Evolutionary conservation across 495 filamentous ascomycete genomes (phyloP).

Genomic region (Penicillium goetzii): DNA sequence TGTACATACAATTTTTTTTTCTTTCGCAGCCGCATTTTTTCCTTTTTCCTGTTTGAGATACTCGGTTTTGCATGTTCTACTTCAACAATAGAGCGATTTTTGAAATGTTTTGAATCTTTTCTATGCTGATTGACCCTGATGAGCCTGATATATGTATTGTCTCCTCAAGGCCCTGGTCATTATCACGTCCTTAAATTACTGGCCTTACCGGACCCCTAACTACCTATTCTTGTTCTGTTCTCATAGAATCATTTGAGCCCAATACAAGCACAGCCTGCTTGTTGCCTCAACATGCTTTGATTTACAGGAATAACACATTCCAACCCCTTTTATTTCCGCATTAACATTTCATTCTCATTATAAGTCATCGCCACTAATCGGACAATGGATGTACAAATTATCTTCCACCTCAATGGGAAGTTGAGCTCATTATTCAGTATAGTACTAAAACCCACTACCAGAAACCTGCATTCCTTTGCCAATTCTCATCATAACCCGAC

Average conservation of each 20-base stretch:
- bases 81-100: slow-evolving; percentile 21
- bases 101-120: background rate
- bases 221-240: too few species aligned
- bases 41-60: slow-evolving; percentile 7
- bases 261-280: too few species aligned
- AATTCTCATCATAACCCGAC: slow-evolving; percentile 16
- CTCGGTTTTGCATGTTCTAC: slow-evolving; percentile 13
- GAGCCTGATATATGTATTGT: background rate
- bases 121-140: background rate
- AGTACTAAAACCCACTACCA: background rate
- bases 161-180: background rate
- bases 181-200: background rate
- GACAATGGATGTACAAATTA: too few species aligned
- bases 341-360: too few species aligned
- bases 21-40: slow-evolving; percentile 16
- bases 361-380: too few species aligned
- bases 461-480: background rate
- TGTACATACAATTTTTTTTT: slow-evolving; percentile 24
- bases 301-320: too few species aligned
- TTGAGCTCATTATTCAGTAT: too few species aligned
- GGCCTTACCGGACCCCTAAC: too few species aligned
- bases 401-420: too few species aligned
- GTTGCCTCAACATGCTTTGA: too few species aligned
- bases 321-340: too few species aligned
- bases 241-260: too few species aligned